Conservation (phyloP, 352 stramenopile species). For the Pythium brachiatum region DNA sequence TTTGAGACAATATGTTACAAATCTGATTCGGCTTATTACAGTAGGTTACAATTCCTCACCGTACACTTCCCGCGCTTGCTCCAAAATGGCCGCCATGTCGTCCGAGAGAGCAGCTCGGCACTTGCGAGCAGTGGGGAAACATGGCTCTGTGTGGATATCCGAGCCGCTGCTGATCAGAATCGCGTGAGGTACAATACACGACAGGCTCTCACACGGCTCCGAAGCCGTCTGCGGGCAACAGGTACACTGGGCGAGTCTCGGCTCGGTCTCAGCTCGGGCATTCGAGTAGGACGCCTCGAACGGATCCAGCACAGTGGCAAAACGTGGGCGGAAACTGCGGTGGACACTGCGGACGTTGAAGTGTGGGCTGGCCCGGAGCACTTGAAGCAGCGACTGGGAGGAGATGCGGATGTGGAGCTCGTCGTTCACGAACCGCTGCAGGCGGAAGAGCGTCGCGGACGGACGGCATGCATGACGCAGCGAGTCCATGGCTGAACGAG, state of each 20-base stretch:
- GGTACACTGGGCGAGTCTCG: conserved; percentile 37
- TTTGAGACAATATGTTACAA: conserved; percentile 11
- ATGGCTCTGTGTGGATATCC: conserved; percentile 12
- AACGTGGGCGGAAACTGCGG: conserved; percentile 23
- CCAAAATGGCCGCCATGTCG: conserved; percentile 38
- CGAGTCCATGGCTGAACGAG: conserved; percentile 8
- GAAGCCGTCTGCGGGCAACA: conserved; percentile 32
- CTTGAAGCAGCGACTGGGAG: conserved; percentile 36
- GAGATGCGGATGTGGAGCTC: conserved; percentile 40
- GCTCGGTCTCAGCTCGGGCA: conserved; percentile 18
- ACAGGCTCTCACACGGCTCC: conserved; percentile 48
- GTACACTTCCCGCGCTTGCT: conserved; percentile 37
- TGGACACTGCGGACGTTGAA: conserved; percentile 46
- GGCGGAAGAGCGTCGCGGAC: conserved; percentile 53
- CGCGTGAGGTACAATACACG: conserved; percentile 55
- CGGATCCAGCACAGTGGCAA: conserved; percentile 25
- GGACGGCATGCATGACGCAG: conserved; percentile 43
- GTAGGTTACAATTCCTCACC: conserved; percentile 25
- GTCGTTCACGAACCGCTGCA: conserved; percentile 59
- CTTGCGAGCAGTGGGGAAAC: conserved; percentile 14
- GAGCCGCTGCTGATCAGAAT: conserved; percentile 39
- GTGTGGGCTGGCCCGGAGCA: conserved; percentile 34
- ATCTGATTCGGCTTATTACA: background rate
- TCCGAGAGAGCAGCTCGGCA: conserved; percentile 27
- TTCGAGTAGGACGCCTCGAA: background rate